Conservation (phyloP, 129 eudicot species). For the Flaveria bidentis region DNA sequence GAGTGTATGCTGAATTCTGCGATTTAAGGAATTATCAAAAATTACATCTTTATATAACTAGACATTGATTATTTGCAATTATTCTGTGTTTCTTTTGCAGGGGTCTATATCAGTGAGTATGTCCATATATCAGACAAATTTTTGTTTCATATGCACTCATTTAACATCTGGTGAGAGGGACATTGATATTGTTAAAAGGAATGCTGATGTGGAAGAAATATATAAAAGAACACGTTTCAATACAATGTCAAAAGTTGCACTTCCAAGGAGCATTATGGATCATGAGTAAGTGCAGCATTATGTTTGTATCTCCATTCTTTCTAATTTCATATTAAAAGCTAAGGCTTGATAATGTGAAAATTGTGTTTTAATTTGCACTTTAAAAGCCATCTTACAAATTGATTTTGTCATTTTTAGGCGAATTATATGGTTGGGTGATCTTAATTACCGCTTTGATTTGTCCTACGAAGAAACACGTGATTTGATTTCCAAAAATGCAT, state of each 20-base stretch:
- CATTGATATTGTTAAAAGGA: slow-evolving; percentile 60
- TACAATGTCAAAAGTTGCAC: slow-evolving; percentile 45
- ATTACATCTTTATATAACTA: not conserved
- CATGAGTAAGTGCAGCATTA: slow-evolving; percentile 66
- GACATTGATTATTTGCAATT: not conserved
- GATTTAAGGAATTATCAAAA: not conserved
- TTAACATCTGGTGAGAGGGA: slow-evolving; percentile 85
- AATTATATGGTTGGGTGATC: slow-evolving; percentile 91
- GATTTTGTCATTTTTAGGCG: slow-evolving; percentile 46
- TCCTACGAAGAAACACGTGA: slow-evolving; percentile 68
- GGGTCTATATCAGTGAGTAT: slow-evolving; percentile 91
- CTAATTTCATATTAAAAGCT: not conserved
- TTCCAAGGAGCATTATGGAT: slow-evolving; percentile 63
- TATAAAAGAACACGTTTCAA: slow-evolving; percentile 70
- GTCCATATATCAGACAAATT: slow-evolving; percentile 81
- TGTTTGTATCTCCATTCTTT: not conserved
- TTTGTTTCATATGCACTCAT: slow-evolving; percentile 84
- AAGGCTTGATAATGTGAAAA: not conserved
- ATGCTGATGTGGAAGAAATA: slow-evolving; percentile 80
- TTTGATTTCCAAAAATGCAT: slow-evolving; percentile 71
- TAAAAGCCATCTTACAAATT: not conserved
- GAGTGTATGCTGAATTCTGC: not conserved
- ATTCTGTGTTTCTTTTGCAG: slow-evolving; percentile 30
- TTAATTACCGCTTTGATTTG: slow-evolving; percentile 75
- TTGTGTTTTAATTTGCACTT: not conserved